Conservation (phyloP, 768 basidiomycete species). For the Pisolithus albus region DNA sequence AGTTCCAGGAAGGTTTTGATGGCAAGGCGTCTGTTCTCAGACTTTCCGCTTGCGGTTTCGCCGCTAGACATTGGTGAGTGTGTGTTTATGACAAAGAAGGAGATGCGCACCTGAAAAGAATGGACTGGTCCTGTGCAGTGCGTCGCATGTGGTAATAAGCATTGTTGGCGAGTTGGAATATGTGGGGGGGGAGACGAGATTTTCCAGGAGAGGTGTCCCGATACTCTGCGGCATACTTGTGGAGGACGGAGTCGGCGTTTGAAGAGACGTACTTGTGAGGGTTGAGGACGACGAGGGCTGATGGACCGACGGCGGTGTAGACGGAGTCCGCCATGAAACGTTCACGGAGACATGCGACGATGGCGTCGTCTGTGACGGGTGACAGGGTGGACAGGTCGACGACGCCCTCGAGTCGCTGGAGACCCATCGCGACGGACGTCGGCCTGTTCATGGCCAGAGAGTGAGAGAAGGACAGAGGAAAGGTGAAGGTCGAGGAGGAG, state of each 20-base stretch:
- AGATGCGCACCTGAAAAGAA: slow-evolving; percentile 68
- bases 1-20: slow-evolving; percentile 92
- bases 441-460: slow-evolving; percentile 33
- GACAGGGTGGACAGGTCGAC: slow-evolving; percentile 64
- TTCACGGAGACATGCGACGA: slow-evolving; percentile 80
- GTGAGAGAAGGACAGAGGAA: no score
- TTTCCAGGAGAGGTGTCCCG: slow-evolving; percentile 64
- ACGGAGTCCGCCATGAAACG: slow-evolving; percentile 80
- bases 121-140: slow-evolving; percentile 87
- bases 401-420: slow-evolving; percentile 64
- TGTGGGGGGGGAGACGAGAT: slow-evolving; percentile 67
- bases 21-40: slow-evolving; percentile 81
- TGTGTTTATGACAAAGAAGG: neutral
- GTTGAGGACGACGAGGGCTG: slow-evolving; percentile 79
- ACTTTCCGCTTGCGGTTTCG: slow-evolving; percentile 90
- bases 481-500: no score
- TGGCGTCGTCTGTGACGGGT: slow-evolving; percentile 71
- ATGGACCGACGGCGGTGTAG: slow-evolving; percentile 69
- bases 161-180: slow-evolving; percentile 87
- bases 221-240: slow-evolving; percentile 84
- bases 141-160: slow-evolving; percentile 95
- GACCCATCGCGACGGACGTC: slow-evolving; percentile 34
- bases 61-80: slow-evolving; percentile 46
- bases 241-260: slow-evolving; percentile 77
- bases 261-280: slow-evolving; percentile 85